Percentiles rank a stretch among this genome's conserved stretches.
Conservation (phyloP, 2,329 filamentous ascomycete genomes). For the Cryphonectria japonica region DNA sequence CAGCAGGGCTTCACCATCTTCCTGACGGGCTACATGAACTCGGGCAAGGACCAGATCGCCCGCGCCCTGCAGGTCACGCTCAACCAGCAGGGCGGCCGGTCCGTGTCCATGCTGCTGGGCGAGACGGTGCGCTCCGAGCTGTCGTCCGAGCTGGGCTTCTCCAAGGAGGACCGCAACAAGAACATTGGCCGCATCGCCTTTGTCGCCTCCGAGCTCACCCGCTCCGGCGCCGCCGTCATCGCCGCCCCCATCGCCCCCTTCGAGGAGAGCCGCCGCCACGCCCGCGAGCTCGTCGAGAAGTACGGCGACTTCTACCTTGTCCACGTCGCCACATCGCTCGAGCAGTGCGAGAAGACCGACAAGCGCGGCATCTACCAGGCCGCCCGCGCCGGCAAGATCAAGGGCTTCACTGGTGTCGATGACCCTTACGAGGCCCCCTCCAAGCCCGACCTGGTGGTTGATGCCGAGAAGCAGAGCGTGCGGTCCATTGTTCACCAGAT, state of each 20-base stretch:
- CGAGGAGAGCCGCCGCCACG: constrained; percentile 74
- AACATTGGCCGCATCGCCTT: constrained; percentile 98
- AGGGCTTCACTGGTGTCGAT: constrained; percentile 97
- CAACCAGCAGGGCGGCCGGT: constrained; percentile 95
- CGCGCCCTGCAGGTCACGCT: constrained; percentile 95
- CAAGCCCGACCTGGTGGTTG: constrained; percentile 83
- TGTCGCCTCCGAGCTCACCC: constrained; percentile 92
- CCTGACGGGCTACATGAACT: constrained; percentile 95
- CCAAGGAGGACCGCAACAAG: constrained; percentile 84
- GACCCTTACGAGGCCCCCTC: constrained; percentile 89
- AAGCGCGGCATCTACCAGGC: constrained; percentile 86
- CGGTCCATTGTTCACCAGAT: constrained; percentile 97
- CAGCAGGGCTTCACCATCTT: constrained; percentile 98
- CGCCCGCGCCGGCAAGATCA: constrained; percentile 87
- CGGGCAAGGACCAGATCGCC: constrained; percentile 94
- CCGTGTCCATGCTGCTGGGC: constrained; percentile 90
- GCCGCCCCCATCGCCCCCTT: constrained; percentile 96
- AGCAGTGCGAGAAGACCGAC: constrained; percentile 94
- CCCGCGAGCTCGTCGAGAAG: constrained; percentile 84
- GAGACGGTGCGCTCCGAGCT: constrained; percentile 95
- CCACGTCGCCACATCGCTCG: constrained; percentile 90
- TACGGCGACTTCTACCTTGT: constrained; percentile 92
- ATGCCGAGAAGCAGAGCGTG: constrained; percentile 84
- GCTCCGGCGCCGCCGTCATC: constrained; percentile 91
- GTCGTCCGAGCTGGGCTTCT: constrained; percentile 94